Conservation (phyloP, 768 basidiomycete genomes). For the Xerocomus spinulosus region DNA sequence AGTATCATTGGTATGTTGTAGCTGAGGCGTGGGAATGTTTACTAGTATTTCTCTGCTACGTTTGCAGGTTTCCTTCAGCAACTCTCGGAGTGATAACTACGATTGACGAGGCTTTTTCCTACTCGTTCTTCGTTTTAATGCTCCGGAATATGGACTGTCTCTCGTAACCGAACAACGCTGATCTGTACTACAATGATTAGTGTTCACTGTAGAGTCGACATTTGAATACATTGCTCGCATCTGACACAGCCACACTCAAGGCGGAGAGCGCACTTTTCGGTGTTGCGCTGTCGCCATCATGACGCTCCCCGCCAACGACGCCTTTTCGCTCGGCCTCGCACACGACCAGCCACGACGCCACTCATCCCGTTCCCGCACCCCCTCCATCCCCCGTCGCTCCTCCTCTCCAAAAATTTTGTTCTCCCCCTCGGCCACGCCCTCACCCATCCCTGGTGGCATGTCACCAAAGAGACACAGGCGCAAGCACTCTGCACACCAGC, state of each 20-base stretch:
- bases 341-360: conserved; percentile 33
- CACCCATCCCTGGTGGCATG: conserved; percentile 30
- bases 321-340: conserved; percentile 32
- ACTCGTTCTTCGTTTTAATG: conserved; percentile 81
- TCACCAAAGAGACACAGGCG: conserved; percentile 32
- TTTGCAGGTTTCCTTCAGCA: too few relatives aligned
- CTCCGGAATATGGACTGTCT: conserved; percentile 64
- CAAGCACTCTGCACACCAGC: conserved; percentile 21
- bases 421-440: conserved; percentile 20
- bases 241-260: conserved; percentile 13
- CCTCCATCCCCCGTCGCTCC: conserved; percentile 36
- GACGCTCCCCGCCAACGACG: conserved; percentile 35
- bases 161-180: conserved; percentile 59
- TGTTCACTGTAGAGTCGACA: conserved; percentile 35
- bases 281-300: conserved; percentile 10
- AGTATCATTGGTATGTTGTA: too few relatives aligned
- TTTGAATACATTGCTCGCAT: not conserved
- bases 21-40: too few relatives aligned
- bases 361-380: conserved; percentile 20
- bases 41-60: too few relatives aligned
- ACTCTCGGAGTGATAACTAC: conserved; percentile 88
- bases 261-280: not conserved
- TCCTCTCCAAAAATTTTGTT: conserved; percentile 47
- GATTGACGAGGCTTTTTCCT: conserved; percentile 53
- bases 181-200: conserved; percentile 15